phyloP scores from a whole-genome alignment of 176 grass and related monocot species.

The Triticum dicoccoides region DNA sequence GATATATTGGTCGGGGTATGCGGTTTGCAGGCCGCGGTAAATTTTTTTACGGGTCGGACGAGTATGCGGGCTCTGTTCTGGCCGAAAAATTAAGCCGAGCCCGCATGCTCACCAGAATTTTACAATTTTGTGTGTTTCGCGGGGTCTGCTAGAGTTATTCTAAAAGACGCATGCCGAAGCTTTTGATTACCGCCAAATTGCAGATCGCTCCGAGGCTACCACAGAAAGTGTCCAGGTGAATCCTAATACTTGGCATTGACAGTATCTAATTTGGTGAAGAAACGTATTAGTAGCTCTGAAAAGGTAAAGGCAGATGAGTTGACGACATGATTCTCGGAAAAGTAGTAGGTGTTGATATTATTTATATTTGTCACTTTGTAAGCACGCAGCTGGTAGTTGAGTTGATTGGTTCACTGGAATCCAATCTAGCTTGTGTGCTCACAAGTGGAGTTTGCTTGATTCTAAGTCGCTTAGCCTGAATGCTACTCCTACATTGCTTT shows the following conservation, averaged over 20 bases:
- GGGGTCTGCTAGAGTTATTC: no score
- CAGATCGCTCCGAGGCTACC: not conserved
- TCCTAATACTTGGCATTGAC: slow-evolving; percentile 27
- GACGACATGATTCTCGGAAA: slow-evolving; percentile 20
- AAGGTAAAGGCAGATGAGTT: not conserved
- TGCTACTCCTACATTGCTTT: not conserved
- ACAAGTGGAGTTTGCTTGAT: slow-evolving; percentile 28
- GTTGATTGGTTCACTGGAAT: slow-evolving; percentile 22
- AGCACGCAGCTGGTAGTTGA: not conserved
- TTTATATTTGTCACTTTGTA: not conserved
- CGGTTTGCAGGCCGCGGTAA: no score
- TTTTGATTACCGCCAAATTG: slow-evolving; percentile 35
- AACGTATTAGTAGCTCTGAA: not conserved
- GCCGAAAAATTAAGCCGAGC: no score
- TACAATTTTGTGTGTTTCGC: no score
- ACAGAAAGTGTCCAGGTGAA: not conserved
- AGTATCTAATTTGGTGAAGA: slow-evolving; percentile 20
- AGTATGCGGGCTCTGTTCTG: no score
- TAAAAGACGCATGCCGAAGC: not conserved
- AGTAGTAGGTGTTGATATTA: not conserved
- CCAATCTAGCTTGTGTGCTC: not conserved
- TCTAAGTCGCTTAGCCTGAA: not conserved
- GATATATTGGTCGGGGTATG: no score
- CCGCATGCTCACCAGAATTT: no score
- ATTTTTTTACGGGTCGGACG: no score